Evolutionary conservation across 176 grass and related monocot genomes (phyloP), one percentile per base, ranked within the genome.

Genomic region (Alopecurus myosuroides): DNA sequence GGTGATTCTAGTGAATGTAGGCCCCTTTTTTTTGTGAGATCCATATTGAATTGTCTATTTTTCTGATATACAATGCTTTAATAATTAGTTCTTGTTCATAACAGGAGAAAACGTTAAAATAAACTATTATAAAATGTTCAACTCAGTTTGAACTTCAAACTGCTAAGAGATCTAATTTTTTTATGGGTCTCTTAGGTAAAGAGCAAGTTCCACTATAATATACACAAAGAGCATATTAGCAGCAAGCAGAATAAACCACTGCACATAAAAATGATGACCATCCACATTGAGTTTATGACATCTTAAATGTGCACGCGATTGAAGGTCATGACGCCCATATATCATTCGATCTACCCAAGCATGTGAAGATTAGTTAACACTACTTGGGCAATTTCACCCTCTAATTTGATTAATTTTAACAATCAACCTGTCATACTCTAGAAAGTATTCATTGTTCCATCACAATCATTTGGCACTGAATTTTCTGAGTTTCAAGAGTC

Each of bases 31-130:
- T 6, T 3, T 57, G 49, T 53, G 70, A 13, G 51, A 60, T 58
- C 58, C 22, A 50, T 81, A 29, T 57, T 66, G 25, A 63, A 89
- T 81, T 5, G 17, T 40, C n/a, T 81, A 63, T 85, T 81, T 9
- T 17, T 41, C 18, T 81, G 29, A 76, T 66, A 35, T 85, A 44
- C 60, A 39, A 77, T 69, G 26, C 10, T 56, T 70, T 5, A 51
- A 5, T 78, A 62, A 26, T 48, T 34, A 68, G 40, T 66, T 37
- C 13, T n/a, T 81, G 57, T 41, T n/a, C 26, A 76, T 76, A 33
- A 19, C 14, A 33, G 17, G 14, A 33, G 5, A 11, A 42, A 7
- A 7, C 17, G n/a, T 9, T 18, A 46, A 28, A n/a, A 45, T 7
- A 69, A 61, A 30, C 2, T 85, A 18, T 4, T 15, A 17, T 3